Percentiles rank a stretch among this genome's conserved stretches.
phyloP scores from a whole-genome alignment of 2,329 filamentous ascomycete genomes.

The Didymella exigua region DNA sequence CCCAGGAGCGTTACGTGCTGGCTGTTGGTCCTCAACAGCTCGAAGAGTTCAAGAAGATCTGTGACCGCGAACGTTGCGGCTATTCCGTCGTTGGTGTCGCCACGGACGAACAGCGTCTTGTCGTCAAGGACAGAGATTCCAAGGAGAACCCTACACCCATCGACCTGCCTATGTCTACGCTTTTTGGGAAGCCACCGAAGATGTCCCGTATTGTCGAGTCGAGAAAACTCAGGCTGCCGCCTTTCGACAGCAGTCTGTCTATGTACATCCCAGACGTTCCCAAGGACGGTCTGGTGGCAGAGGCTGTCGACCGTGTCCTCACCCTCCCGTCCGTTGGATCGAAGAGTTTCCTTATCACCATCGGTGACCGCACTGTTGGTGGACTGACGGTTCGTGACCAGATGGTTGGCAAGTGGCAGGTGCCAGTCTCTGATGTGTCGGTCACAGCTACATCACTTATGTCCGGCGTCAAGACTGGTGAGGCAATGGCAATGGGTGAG shows the following conservation, averaged over 20 bases:
- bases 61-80: constrained; percentile 82
- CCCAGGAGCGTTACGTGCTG: constrained; percentile 94
- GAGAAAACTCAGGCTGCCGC: constrained; percentile 68
- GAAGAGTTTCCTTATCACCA: constrained; percentile 96
- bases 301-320: constrained; percentile 82
- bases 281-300: constrained; percentile 60
- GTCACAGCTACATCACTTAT: constrained; percentile 85
- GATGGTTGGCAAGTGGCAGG: constrained; percentile 96
- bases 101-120: constrained; percentile 71
- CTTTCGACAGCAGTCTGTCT: constrained; percentile 77
- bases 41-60: constrained; percentile 72
- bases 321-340: constrained; percentile 90
- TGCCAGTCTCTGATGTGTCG: constrained; percentile 89
- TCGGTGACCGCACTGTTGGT: constrained; percentile 89
- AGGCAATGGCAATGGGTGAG: constrained; percentile 98
- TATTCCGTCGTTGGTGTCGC: constrained; percentile 91
- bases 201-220: constrained; percentile 76
- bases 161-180: constrained; percentile 83
- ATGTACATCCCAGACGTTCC: constrained; percentile 66
- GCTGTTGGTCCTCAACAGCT: constrained; percentile 81
- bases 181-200: constrained; percentile 88
- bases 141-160: constrained; percentile 77
- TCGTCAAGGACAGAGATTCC: constrained; percentile 82
- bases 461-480: constrained; percentile 75
- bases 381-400: constrained; percentile 89